A percentile compares a stretch with the other conserved stretches of the same genome.
phyloP scores from a whole-genome alignment of 768 basidiomycete genomes.

The Hygrophorus pudorinus region DNA sequence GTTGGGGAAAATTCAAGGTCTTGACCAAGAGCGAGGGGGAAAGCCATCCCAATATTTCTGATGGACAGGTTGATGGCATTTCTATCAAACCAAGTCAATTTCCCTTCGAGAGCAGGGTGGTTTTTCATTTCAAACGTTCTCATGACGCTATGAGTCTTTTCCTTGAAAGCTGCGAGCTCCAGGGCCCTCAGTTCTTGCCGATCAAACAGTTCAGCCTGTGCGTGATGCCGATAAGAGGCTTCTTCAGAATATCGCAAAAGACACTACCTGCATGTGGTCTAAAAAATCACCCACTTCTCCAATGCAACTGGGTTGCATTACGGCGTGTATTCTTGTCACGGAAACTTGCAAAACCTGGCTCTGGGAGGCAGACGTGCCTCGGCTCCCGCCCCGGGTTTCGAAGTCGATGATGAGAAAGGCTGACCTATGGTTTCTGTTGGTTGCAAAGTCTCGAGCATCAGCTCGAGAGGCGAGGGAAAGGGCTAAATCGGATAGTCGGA shows the following conservation, averaged over 20 bases:
- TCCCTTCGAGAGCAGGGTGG: conserved; percentile 23
- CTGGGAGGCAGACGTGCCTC: conserved; percentile 12
- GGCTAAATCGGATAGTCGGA: conserved; percentile 64
- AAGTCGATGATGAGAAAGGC: conserved; percentile 83
- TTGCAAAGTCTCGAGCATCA: conserved; percentile 25
- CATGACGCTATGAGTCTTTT: conserved; percentile 65
- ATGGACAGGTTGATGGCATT: conserved; percentile 47
- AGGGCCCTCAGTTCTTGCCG: conserved; percentile 66
- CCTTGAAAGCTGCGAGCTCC: conserved; percentile 77
- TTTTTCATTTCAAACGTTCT: conserved; percentile 60
- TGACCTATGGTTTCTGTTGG: conserved; percentile 54
- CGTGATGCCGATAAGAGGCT: neutral
- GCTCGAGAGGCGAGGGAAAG: conserved; percentile 72
- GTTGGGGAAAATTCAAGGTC: conserved; percentile 41
- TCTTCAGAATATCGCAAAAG: neutral
- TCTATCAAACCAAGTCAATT: conserved; percentile 44
- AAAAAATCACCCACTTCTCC: conserved; percentile 84
- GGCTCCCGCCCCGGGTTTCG: conserved; percentile 29
- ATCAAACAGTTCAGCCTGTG: conserved; percentile 61
- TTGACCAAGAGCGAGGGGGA: conserved; percentile 65
- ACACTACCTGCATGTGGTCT: conserved; percentile 67
- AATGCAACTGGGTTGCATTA: conserved; percentile 91
- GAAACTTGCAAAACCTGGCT: conserved; percentile 37
- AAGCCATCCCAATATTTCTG: conserved; percentile 76
- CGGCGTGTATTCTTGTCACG: conserved; percentile 76